Base-by-base conservation (phyloP, 306 rosid species). In the Rosa multiflora region DNA sequence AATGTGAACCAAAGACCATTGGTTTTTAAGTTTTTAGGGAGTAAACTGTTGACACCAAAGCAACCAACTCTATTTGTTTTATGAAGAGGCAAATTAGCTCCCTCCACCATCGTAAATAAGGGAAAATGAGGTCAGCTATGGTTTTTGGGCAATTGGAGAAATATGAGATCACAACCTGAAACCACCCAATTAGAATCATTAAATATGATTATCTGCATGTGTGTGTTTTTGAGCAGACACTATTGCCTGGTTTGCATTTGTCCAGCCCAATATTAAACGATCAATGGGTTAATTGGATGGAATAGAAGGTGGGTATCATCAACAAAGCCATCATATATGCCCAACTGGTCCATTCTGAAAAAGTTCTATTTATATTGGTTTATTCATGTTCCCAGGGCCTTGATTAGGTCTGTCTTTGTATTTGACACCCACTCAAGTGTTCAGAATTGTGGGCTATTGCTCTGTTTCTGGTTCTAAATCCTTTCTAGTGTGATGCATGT, bases 61-160 rank as follows among this genome's bases (percentile, higher is more conserved):
- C 37, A 43, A 43, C 37, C 55, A 23, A 47, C 29, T 43, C 48
- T 4, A 40, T 69, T 14, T 23, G 1, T 47, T 46, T 72, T 7
- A 17, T 72, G 23, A 47, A 21, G 53, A 71, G 61, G 61, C 59
- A 48, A 26, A 71, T 52, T 47, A 21, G 58, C 75, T 71, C 14
- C 64, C 75, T 71, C 75, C 61, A 48, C 56, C 58, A 49, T 49
- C 29, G 42, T 14, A 26, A 47, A 4, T 14, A 64, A 64, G 43
- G 43, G 8, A 20, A 48, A 46, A 32, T 32, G 63, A 32, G 62
- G 42, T 49, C 76, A 72, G 13, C 29, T 52, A n/a, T 29, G 10
- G 40, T 49, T 35, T 2, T 44, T 23, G 43, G 10, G 17, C 46
- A 29, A 72, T 70, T n/a, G 15, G 37, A 37, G 9, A 5, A 8